A percentile compares a stretch with the other conserved stretches of the same genome.
phyloP scores from a whole-genome alignment of 805 yeast species.

The Candida methanosorbosa region DNA sequence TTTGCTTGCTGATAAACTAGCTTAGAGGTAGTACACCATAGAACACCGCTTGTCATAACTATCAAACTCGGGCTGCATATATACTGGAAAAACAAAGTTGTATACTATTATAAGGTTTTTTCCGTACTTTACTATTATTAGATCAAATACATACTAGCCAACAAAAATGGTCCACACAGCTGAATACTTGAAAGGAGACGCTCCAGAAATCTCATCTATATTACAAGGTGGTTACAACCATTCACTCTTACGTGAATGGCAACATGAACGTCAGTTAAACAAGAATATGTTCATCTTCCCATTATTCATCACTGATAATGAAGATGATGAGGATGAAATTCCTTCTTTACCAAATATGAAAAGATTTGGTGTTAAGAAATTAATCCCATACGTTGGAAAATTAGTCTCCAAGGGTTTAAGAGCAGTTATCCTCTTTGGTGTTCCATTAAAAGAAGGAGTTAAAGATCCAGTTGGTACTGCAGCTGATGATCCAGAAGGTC shows the following conservation, averaged over 20 bases:
- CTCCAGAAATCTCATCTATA: slow-evolving; percentile 62
- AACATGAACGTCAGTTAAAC: slow-evolving; percentile 69
- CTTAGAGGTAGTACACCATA: no score
- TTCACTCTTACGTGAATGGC: slow-evolving; percentile 87
- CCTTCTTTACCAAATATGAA: slow-evolving; percentile 82
- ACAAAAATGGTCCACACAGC: slow-evolving; percentile 46
- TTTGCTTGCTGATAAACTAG: no score
- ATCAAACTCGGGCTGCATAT: background rate
- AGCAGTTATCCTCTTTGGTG: slow-evolving; percentile 89
- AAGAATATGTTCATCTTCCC: slow-evolving; percentile 93
- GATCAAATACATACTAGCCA: no score
- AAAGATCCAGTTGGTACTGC: slow-evolving; percentile 81
- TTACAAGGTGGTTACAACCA: slow-evolving; percentile 94
- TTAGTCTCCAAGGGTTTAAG: slow-evolving; percentile 75
- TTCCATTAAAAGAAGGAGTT: slow-evolving; percentile 62
- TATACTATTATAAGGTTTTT: no score
- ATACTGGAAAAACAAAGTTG: no score
- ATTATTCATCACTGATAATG: slow-evolving; percentile 70
- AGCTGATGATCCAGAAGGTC: slow-evolving; percentile 95
- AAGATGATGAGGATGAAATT: slow-evolving; percentile 70
- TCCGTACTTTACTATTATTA: no score
- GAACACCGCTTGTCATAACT: no score
- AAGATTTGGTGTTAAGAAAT: slow-evolving; percentile 74
- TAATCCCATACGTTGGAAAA: slow-evolving; percentile 60
- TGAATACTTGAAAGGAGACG: slow-evolving; percentile 50